Percentiles rank a stretch among this genome's conserved stretches.
These are phyloP conservation scores for Zalaria sp. DNA, from an alignment of 2,329 filamentous ascomycete genomes.

Conservation along the genomic window DNA sequence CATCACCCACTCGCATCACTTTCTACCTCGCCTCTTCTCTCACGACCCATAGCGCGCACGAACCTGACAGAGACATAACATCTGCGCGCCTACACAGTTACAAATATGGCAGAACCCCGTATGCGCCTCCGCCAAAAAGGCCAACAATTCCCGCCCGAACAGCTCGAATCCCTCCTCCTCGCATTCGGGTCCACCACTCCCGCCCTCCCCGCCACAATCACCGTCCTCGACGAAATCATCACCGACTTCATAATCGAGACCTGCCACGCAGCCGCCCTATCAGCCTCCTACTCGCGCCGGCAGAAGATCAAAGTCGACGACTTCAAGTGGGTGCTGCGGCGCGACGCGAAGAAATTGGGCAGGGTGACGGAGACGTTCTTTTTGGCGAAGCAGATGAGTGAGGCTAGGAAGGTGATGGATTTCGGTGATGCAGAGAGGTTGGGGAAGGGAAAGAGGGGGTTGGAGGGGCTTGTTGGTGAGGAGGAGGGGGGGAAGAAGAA, in stretches of 20 bases:
- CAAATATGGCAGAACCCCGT: conserved; percentile 32
- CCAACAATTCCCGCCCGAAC: conserved; percentile 29
- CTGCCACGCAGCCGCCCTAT: conserved; percentile 75
- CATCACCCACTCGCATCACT: no score
- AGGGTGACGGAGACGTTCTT: conserved; percentile 80
- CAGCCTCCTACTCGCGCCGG: conserved; percentile 72
- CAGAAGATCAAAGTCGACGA: conserved; percentile 98
- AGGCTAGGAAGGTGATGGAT: conserved; percentile 62
- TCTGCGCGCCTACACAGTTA: neutral
- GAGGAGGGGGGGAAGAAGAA: conserved; percentile 17
- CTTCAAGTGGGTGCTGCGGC: conserved; percentile 84
- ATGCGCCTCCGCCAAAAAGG: conserved; percentile 33
- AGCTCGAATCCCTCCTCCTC: conserved; percentile 63
- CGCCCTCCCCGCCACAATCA: conserved; percentile 71
- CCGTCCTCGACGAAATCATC: conserved; percentile 84
- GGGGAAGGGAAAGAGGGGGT: conserved; percentile 27
- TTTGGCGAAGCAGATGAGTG: conserved; percentile 76
- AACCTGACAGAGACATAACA: no score
- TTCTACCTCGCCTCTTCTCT: no score
- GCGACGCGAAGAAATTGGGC: conserved; percentile 73
- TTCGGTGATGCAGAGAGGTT: conserved; percentile 49
- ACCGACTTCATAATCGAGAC: conserved; percentile 94
- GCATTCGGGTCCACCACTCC: conserved; percentile 66
- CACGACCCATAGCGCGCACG: no score
- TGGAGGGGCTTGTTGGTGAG: conserved; percentile 49